Conservation (phyloP, 139 green algal species). For the Volvox africanus region DNA sequence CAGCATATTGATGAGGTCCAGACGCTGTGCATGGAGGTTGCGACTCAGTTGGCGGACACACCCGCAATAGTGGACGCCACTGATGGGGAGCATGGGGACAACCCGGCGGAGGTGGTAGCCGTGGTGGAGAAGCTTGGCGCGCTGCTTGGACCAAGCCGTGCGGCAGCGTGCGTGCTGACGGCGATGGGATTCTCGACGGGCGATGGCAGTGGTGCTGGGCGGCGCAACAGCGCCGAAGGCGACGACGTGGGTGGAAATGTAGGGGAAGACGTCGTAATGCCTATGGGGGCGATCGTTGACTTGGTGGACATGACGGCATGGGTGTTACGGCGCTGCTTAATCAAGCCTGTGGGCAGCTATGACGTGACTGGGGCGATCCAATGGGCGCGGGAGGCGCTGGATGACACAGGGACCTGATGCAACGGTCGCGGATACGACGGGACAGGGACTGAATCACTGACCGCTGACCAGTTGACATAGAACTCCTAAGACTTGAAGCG, state of each 20-base stretch:
- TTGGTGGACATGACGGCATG: constrained; percentile 17
- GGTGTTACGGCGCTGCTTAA: constrained; percentile 24
- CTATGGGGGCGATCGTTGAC: constrained; percentile 13
- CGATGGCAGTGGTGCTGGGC: not conserved
- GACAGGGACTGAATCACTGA: not conserved
- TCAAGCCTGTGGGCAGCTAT: constrained; percentile 36
- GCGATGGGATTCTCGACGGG: constrained; percentile 9
- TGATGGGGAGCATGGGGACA: not conserved
- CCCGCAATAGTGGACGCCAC: not conserved
- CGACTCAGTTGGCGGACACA: not conserved
- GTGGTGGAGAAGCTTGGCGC: constrained; percentile 26
- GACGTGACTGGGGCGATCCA: constrained; percentile 13
- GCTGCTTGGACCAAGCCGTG: not conserved
- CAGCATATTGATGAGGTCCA: constrained; percentile 46
- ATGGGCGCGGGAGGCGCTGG: constrained; percentile 11
- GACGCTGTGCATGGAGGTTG: constrained; percentile 38
- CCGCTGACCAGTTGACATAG: not conserved
- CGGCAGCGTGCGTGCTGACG: constrained; percentile 10
- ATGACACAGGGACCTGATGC: not conserved
- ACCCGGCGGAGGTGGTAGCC: constrained; percentile 11
- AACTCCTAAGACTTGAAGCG: too few relatives aligned
- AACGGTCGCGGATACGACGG: too few relatives aligned
- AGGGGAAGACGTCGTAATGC: constrained; percentile 26
- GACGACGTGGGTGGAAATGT: not conserved
- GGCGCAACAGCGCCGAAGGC: not conserved